Base-by-base conservation (phyloP, 2,329 filamentous ascomycete genomes). In the Cryphonectria carpinicola region DNA sequence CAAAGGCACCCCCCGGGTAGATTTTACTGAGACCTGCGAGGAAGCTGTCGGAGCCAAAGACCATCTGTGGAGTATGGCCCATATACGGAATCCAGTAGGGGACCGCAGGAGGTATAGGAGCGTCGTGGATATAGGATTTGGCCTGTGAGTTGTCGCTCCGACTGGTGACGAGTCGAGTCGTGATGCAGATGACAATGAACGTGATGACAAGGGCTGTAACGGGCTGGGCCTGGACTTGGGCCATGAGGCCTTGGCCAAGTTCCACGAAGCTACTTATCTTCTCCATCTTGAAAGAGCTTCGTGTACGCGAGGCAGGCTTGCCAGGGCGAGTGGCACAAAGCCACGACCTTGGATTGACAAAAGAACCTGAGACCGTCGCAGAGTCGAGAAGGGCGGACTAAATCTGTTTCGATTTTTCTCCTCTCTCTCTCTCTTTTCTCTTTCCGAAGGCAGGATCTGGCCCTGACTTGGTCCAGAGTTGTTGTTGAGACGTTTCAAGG, bases 31-130 rank as follows among this genome's bases (percentile, higher is more conserved):
- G 75, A 13, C 76, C 65, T 41, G 74, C 70, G 60, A 82, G 74
- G 37, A 80, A 79, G 25, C 73, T 72, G 6, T 76, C 75, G n/a
- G 74, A 71, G 71, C 75, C 75, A 64, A 78, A 66, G 28, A 74
- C 71, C 71, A 82, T 75, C 56, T 78, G 79, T 1, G 79, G 78
- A 17, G 77, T 74, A 60, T 83, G 81, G 19, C 80, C 80, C 6
- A 83, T 54, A 19, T 79, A 75, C 0, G 81, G 81, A 1, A 82
- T 64, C 78, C 79, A 82, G 66, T 78, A 81, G 3, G 79, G 77
- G 4, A 73, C 69, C 19, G 70, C 63, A 35, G 71, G 71, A 17
- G 66, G 62, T 14, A 32, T 22, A 8, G 54, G 68, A 2, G 69
- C 67, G 10, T 60, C 66, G n/a, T 62, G 52, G 19, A 39, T 58